Conservation (phyloP, 257 asterid genomes). For the Ilex asprella region DNA sequence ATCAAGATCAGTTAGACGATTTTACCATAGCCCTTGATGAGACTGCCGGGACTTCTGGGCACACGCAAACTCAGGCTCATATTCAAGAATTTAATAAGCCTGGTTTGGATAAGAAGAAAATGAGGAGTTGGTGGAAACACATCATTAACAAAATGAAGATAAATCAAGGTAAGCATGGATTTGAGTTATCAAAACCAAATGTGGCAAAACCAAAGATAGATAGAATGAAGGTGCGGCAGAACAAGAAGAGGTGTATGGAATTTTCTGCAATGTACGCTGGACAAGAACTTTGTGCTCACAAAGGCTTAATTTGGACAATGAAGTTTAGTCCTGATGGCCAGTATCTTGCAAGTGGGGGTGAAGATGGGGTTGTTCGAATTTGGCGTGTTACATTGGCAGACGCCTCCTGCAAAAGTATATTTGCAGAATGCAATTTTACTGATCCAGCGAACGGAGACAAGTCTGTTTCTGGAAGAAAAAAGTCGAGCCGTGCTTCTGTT, state of each 20-base stretch:
- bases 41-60: constrained; percentile 5
- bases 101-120: constrained; percentile 29
- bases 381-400: constrained; percentile 43
- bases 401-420: constrained; percentile 16
- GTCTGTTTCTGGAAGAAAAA: constrained; percentile 13
- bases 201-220: constrained; percentile 12
- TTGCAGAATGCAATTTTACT: constrained; percentile 12
- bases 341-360: constrained; percentile 77
- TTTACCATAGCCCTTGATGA: constrained; percentile 16
- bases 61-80: constrained; percentile 9
- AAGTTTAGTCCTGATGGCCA: constrained; percentile 75
- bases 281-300: constrained; percentile 60
- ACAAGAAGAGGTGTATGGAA: constrained; percentile 43
- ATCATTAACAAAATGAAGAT: constrained; percentile 29
- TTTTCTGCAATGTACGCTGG: constrained; percentile 42
- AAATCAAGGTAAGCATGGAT: constrained; percentile 9
- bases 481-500: constrained; percentile 21
- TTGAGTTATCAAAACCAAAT: constrained; percentile 10
- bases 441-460: constrained; percentile 9
- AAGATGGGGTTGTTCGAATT: constrained; percentile 66
- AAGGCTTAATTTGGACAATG: constrained; percentile 61
- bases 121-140: constrained; percentile 45
- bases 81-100: not conserved
- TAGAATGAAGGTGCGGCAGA: constrained; percentile 28
- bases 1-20: constrained; percentile 30